Evolutionary conservation across 768 basidiomycete genomes (phyloP).

Genomic region (Chalciporus pseudorubinellus): DNA sequence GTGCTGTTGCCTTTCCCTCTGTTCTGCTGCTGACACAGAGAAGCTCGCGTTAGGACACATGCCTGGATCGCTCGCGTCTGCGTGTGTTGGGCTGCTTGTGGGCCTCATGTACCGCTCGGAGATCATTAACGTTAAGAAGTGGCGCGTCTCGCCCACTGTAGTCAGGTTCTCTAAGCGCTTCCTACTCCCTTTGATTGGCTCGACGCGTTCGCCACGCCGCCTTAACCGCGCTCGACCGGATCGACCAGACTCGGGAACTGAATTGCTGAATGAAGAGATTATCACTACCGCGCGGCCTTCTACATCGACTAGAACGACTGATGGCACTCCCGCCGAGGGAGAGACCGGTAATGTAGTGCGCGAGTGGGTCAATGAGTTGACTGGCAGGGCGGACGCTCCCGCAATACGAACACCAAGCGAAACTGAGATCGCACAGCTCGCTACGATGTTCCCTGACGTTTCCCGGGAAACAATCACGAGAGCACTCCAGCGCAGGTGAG

Average conservation of each 20-base stretch:
- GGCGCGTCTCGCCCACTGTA: constrained; percentile 65
- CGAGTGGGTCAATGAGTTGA: constrained; percentile 80
- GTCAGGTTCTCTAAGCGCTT: constrained; percentile 55
- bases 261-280: constrained; percentile 51
- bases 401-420: constrained; percentile 70
- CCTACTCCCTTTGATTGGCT: constrained; percentile 67
- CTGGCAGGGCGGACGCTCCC: constrained; percentile 56
- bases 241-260: constrained; percentile 13
- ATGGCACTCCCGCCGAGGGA: constrained; percentile 17
- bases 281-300: constrained; percentile 58
- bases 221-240: constrained; percentile 77
- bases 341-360: constrained; percentile 51
- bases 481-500: constrained; percentile 81
- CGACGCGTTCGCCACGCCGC: constrained; percentile 58
- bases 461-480: constrained; percentile 69
- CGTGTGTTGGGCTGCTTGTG: constrained; percentile 61
- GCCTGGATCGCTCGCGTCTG: constrained; percentile 62
- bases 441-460: constrained; percentile 81
- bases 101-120: constrained; percentile 86
- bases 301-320: constrained; percentile 22
- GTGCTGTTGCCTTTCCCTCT: constrained; percentile 13
- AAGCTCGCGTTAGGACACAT: constrained; percentile 69
- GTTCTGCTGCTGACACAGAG: constrained; percentile 6
- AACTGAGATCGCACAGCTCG: constrained; percentile 70
- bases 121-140: constrained; percentile 71